Evolutionary conservation across 805 yeast species (phyloP), one percentile per base, ranked within the genome.

Genomic region (Wickerhamomyces silvicola): DNA sequence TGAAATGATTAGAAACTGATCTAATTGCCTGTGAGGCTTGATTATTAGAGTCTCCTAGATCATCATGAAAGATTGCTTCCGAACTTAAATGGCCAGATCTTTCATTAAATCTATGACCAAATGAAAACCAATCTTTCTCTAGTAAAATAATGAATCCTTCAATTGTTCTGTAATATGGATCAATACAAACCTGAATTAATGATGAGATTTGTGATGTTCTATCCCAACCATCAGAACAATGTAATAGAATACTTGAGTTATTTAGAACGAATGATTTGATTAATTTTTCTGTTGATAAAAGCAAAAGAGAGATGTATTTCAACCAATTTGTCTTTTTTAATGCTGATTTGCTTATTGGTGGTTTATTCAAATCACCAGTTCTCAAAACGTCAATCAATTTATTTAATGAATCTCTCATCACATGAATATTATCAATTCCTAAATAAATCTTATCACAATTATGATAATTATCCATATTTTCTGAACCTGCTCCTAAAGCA

Each of bases 211-310:
- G 97, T 0, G 97, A 76, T 0, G 98, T 92, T 36, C 98, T 66
- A 53, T 92, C 98, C 98, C 98, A 92, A 1, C 98, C 98, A 61
- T 92, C 98, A 1, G 97, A 86, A 54, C 98, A 92, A 60, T 92
- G 98, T 6, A 92, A 71, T 8, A 92, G 53, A 4, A 90, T 69
- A 54, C 90, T 94, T 13, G 92, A 81, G 40, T 78, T 75, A 55
- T 86, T 85, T 45, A 80, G 73, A 33, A 84, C 83, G 15, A 92
- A 70, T n/a, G 90, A 81, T 49, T 85, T 81, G 17, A 81, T 75
- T 28, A 92, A 72, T 22, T 82, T 68, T 35, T 83, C 88, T 0
- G 87, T 81, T 0, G 94, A 79, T 29, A 77, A 77, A 30, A 92
- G 56, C 22, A 90, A 66, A 14, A 81, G 66, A 9, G 77, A 65